A percentile compares a stretch with the other conserved stretches of the same genome.
Evolutionary conservation across 768 basidiomycete genomes (phyloP).

Genomic region (Epithele typhae): DNA sequence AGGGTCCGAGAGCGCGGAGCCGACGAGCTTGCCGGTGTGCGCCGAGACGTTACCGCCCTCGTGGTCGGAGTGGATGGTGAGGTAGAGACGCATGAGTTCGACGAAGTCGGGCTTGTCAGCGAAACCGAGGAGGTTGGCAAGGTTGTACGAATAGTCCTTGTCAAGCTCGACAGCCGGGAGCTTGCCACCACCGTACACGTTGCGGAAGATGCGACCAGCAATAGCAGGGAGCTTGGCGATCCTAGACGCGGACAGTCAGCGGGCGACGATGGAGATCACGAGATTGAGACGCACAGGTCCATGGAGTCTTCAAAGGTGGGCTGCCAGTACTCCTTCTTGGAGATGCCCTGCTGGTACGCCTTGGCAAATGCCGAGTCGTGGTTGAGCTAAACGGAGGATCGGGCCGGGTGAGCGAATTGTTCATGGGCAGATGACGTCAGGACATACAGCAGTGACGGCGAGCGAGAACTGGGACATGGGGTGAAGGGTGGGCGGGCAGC

Average conservation of each 20-base stretch:
- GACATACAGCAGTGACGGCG: constrained; percentile 84
- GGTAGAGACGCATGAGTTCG: constrained; percentile 91
- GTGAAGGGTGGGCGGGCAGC: constrained; percentile 90
- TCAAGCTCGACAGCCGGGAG: constrained; percentile 75
- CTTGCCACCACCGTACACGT: constrained; percentile 85
- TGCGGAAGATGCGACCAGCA: constrained; percentile 88
- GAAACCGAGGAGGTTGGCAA: constrained; percentile 88
- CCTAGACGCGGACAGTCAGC: constrained; percentile 30
- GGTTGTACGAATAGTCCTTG: constrained; percentile 89
- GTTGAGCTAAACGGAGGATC: constrained; percentile 52
- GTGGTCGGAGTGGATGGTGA: constrained; percentile 98
- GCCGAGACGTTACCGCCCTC: constrained; percentile 99
- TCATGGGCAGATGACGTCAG: constrained; percentile 5
- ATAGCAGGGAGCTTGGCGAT: constrained; percentile 98
- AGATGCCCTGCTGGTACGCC: constrained; percentile 87
- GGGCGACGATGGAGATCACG: too few species aligned
- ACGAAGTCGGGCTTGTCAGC: constrained; percentile 85
- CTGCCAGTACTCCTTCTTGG: constrained; percentile 97
- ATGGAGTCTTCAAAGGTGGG: constrained; percentile 87
- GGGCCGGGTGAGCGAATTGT: constrained; percentile 3
- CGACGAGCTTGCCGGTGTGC: constrained; percentile 89
- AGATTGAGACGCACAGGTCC: constrained; percentile 59
- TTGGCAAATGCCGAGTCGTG: constrained; percentile 97
- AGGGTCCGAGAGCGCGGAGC: constrained; percentile 94
- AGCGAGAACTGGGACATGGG: constrained; percentile 99